phyloP scores from a whole-genome alignment of 208 protist species.

The Leishmania tarentolae region DNA sequence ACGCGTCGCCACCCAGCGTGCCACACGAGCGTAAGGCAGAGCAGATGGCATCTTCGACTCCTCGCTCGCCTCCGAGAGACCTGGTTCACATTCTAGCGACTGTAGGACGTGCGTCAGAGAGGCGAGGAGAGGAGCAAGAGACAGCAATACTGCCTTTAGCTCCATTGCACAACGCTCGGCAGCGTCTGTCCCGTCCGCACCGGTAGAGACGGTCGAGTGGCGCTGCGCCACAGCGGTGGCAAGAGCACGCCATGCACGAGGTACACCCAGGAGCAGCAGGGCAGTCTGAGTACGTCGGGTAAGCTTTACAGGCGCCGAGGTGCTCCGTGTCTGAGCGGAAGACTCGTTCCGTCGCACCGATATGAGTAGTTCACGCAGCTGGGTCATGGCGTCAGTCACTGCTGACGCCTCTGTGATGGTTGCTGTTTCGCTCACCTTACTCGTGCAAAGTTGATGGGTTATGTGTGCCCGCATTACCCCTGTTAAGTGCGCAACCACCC shows the following conservation, averaged over 20 bases:
- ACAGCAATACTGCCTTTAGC: slow-evolving; percentile 19
- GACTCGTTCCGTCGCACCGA: slow-evolving; percentile 7
- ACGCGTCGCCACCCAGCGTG: slow-evolving; percentile 53
- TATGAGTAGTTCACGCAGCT: slow-evolving; percentile 7
- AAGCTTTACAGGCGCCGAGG: background rate
- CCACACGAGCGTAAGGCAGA: slow-evolving; percentile 12
- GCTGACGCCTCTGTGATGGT: background rate
- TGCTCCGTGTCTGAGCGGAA: background rate
- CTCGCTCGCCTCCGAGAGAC: background rate
- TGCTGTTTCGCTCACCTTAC: background rate
- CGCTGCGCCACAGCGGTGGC: background rate
- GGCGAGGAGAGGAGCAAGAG: slow-evolving; percentile 21
- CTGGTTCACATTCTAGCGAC: background rate
- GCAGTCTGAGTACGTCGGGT: background rate
- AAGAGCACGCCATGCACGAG: slow-evolving; percentile 11
- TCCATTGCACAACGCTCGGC: background rate
- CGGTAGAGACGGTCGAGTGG: background rate
- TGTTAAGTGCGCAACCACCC: slow-evolving; percentile 1
- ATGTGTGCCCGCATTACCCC: slow-evolving; percentile 10
- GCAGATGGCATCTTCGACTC: slow-evolving; percentile 1
- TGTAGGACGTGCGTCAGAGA: slow-evolving; percentile 28
- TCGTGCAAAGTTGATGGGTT: background rate
- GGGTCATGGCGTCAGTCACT: slow-evolving; percentile 4
- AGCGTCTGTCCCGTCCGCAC: background rate
- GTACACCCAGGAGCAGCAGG: slow-evolving; percentile 5